Conservation (phyloP, 768 basidiomycete species). For the Pleurotus citrinopileatus region DNA sequence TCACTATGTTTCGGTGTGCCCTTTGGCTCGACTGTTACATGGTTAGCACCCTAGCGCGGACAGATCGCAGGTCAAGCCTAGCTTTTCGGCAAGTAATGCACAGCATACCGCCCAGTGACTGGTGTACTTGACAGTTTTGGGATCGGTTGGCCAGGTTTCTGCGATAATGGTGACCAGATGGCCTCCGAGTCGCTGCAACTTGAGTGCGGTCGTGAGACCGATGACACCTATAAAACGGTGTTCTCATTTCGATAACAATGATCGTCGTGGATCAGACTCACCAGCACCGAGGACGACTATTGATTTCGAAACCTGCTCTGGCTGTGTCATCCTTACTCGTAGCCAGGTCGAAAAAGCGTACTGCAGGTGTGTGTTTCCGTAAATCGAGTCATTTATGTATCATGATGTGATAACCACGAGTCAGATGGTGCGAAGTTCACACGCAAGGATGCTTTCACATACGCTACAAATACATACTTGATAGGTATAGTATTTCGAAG, state of each 20-base stretch:
- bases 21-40: constrained; percentile 56
- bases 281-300: constrained; percentile 38
- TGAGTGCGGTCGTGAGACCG: constrained; percentile 73
- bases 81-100: neutral
- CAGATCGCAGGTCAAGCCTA: neutral
- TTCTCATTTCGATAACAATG: neutral
- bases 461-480: too few species aligned
- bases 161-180: constrained; percentile 70
- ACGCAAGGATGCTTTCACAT: too few species aligned
- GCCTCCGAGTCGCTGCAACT: constrained; percentile 57
- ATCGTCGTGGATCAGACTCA: constrained; percentile 15
- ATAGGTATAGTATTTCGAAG: too few species aligned
- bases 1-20: constrained; percentile 55
- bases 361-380: too few species aligned
- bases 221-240: constrained; percentile 56
- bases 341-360: too few species aligned
- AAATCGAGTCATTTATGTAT: too few species aligned
- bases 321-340: too few species aligned
- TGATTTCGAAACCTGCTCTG: constrained; percentile 17
- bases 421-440: too few species aligned
- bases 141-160: constrained; percentile 69
- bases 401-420: too few species aligned
- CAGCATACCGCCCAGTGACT: constrained; percentile 76
- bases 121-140: constrained; percentile 68
- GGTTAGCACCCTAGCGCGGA: constrained; percentile 79